Evolutionary conservation across 371 early-diverging fungal genomes (phyloP), one percentile per base, ranked within the genome.

Genomic region (Mortierella sp.): DNA sequence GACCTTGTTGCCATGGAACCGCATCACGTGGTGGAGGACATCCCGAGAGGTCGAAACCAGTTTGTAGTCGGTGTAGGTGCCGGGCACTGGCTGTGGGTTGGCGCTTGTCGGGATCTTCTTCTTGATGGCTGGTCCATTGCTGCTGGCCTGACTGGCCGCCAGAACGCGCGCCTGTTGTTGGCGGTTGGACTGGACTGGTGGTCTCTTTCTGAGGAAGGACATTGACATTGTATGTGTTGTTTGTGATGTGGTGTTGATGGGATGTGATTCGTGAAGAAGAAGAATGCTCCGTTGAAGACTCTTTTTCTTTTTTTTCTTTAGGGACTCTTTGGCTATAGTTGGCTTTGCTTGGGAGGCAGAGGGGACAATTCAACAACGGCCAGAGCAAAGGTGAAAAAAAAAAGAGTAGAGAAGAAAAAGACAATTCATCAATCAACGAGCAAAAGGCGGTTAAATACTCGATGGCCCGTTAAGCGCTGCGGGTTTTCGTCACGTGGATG

Each of bases 1-100:
- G 2, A 77, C 71, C 74, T 90, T 90, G 6, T 79, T 72, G 9
- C 89, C 81, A 44, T 90, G 88, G 68, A 94, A 91, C 24, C 93
- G 90, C 92, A 94, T 92, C 13, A 94, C 86, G 78, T 94, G 91
- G 71, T 91, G 87, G 14, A 89, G 87, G 14, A 88, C 88, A 34
- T 84, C 85, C 22, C 80, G 86, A 0, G 88, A 76, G 47, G 90
- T 79, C 19, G 93, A 91, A 65, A 92, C 86, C 0, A 94, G 87
- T 9, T 89, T 89, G 77, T 91, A 93, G 52, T 94, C 94, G 4
- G 88, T 89, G 44, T 85, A 89, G 11, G 75, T 75, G 43, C 88
- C 87, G 0, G 81, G 79, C 26, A 76, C 73, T 7, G 76, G 72
- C 11, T 78, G 79, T 0, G 79, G 64, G 4, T 40, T 26, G 34